These are phyloP conservation scores for Puccinia novopanici DNA, from an alignment of 1,284 basidiomycete genomes.

Conservation along the genomic window DNA sequence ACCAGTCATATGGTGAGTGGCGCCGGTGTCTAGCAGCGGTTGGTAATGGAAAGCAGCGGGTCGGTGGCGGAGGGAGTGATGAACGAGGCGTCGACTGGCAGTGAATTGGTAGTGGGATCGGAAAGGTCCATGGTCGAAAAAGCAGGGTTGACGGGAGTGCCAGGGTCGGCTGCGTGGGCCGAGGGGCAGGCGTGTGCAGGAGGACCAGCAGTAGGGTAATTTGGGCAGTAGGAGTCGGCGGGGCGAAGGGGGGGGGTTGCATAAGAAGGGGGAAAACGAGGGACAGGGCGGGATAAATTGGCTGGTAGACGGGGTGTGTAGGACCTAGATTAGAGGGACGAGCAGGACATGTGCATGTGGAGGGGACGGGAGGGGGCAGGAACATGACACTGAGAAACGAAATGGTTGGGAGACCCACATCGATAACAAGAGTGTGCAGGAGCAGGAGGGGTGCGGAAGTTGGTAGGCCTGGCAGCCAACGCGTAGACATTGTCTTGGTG, in stretches of 20 bases:
- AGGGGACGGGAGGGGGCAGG: too few species aligned
- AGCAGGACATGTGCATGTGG: too few species aligned
- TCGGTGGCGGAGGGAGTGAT: not conserved
- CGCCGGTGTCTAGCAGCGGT: not conserved
- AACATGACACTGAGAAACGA: not conserved
- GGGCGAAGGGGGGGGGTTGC: not conserved
- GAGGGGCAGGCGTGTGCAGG: too few species aligned
- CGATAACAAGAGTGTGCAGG: not conserved
- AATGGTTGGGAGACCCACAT: not conserved
- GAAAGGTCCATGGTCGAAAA: not conserved
- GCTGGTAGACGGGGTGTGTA: not conserved
- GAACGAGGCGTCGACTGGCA: not conserved
- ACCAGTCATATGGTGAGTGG: not conserved
- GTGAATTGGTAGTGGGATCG: too few species aligned
- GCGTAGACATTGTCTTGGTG: not conserved
- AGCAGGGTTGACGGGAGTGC: too few species aligned
- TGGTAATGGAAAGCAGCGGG: too few species aligned
- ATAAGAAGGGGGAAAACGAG: too few species aligned
- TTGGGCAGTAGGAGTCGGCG: not conserved
- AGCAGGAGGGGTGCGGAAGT: not conserved
- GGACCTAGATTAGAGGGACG: too few species aligned
- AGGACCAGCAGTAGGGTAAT: not conserved
- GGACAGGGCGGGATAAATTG: not conserved
- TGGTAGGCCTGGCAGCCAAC: not conserved
- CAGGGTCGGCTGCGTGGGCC: not conserved